phyloP scores from a whole-genome alignment of 352 stramenopile genomes.

The Sclerospora graminicola region DNA sequence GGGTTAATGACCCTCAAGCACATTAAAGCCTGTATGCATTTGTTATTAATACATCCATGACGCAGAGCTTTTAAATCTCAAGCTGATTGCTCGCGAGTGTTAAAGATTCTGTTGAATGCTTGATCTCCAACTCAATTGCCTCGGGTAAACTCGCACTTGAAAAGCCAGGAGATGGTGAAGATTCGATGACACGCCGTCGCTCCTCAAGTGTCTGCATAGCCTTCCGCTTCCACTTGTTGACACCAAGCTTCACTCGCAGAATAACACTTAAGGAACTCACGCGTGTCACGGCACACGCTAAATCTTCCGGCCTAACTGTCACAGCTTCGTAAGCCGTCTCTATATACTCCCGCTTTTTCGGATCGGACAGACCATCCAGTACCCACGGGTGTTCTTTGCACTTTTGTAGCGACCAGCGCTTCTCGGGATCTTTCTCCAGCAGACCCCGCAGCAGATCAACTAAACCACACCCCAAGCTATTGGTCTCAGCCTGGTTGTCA shows the following conservation, averaged over 20 bases:
- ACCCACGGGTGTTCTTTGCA: constrained; percentile 69
- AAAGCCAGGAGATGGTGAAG: constrained; percentile 8
- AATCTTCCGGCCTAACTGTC: constrained; percentile 43
- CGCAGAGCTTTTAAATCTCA: too few relatives aligned
- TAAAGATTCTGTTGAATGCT: constrained; percentile 3
- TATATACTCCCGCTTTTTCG: constrained; percentile 33
- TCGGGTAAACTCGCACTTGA: constrained; percentile 17
- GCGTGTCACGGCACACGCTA: constrained; percentile 58
- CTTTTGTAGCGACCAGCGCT: constrained; percentile 55
- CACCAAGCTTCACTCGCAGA: constrained; percentile 65
- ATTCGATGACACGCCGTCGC: constrained; percentile 19
- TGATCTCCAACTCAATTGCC: constrained; percentile 14
- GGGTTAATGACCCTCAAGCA: too few relatives aligned
- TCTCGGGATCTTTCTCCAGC: constrained; percentile 62
- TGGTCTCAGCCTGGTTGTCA: constrained; percentile 17
- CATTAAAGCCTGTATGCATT: too few relatives aligned
- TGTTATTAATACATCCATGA: too few relatives aligned
- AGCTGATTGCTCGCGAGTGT: too few relatives aligned
- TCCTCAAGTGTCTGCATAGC: constrained; percentile 51
- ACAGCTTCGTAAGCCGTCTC: constrained; percentile 41
- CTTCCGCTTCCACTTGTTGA: constrained; percentile 71
- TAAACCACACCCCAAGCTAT: constrained; percentile 29
- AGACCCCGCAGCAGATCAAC: constrained; percentile 43
- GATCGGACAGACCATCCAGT: constrained; percentile 34
- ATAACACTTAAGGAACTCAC: constrained; percentile 68